Evolutionary conservation across 2,329 filamentous ascomycete species (phyloP), one percentile per base, ranked within the genome.

Genomic region (Cytospora chrysosperma): DNA sequence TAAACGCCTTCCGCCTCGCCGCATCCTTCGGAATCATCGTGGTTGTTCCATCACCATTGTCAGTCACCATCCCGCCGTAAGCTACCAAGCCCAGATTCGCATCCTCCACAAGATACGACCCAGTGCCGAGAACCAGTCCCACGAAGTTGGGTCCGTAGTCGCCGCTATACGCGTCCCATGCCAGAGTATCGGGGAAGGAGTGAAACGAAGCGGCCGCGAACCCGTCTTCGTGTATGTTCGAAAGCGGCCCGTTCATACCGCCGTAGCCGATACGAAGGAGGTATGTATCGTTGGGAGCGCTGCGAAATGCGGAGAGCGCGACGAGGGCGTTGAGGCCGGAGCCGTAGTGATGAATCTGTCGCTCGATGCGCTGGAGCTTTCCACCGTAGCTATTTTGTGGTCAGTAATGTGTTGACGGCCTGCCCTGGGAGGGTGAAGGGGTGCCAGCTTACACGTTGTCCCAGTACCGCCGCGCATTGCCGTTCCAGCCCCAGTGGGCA

Each of bases 401-500:
- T 56, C 30, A 57, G 53, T 52, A 15, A n/a, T n/a, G n/a, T 4
- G 51, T 3, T 3, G 6, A 21, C 9, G 8, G 26, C 2, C 52
- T n/a, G n/a, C n/a, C n/a, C n/a, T 6, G 21, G 13, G 12, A 4
- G n/a, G 5, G 12, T 9, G 2, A 9, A 1, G 43, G 6, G 17
- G 1, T 10, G 13, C 17, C 7, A 32, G 26, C 80, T 70, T 75
- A 83, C 72, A 81, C 72, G 59, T 84, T 85, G 68, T 87, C 85
- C 85, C 85, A 87, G 70, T 86, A 87, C 7, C 84, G 73, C 1
- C 85, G 77, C 0, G 84, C 83, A 65, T 86, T 87, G 15, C 85
- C 85, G 58, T 87, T 85, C 81, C 81, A 87, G 3, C 82, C 85
- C 85, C 85, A 87, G 66, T 87, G 85, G 0, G 83, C 75, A 0